Conservation (phyloP, 2,329 filamentous ascomycete species). For the Eutypa lata region DNA sequence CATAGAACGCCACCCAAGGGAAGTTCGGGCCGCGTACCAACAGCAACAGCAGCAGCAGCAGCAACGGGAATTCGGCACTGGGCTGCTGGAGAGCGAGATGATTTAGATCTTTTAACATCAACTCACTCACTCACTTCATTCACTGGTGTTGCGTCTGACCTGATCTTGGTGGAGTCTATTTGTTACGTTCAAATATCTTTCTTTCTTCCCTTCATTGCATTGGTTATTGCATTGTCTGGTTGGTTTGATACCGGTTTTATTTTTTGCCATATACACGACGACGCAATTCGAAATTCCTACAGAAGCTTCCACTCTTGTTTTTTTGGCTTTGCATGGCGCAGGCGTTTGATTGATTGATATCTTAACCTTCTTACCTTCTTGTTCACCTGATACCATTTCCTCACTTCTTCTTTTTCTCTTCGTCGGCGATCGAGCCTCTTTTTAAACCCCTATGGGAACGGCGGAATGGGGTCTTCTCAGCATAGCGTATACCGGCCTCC, state of each 20-base stretch:
- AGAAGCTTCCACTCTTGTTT: background rate
- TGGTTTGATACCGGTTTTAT: background rate
- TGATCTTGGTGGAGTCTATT: no score
- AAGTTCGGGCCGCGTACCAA: constrained; percentile 35
- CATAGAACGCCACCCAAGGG: constrained; percentile 31
- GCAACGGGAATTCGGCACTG: constrained; percentile 45
- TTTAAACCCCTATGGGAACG: constrained; percentile 1
- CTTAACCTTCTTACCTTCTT: constrained; percentile 2
- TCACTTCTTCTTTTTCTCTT: constrained; percentile 5
- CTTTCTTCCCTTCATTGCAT: no score
- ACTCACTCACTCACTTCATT: no score
- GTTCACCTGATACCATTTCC: constrained; percentile 7
- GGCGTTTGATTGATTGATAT: constrained; percentile 15
- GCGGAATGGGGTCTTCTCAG: background rate
- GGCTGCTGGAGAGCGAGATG: constrained; percentile 54
- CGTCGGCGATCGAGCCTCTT: background rate
- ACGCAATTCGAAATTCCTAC: background rate
- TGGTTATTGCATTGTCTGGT: background rate
- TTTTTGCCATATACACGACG: no score
- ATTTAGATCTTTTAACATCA: constrained; percentile 43
- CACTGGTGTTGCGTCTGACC: no score
- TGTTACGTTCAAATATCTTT: no score
- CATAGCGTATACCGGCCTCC: background rate
- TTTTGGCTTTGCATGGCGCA: constrained; percentile 35
- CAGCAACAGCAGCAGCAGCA: constrained; percentile 26